A percentile compares a stretch with the other conserved stretches of the same genome.
phyloP scores from a whole-genome alignment of 108 stramenopile species.

The Aurantiochytrium sp. region DNA sequence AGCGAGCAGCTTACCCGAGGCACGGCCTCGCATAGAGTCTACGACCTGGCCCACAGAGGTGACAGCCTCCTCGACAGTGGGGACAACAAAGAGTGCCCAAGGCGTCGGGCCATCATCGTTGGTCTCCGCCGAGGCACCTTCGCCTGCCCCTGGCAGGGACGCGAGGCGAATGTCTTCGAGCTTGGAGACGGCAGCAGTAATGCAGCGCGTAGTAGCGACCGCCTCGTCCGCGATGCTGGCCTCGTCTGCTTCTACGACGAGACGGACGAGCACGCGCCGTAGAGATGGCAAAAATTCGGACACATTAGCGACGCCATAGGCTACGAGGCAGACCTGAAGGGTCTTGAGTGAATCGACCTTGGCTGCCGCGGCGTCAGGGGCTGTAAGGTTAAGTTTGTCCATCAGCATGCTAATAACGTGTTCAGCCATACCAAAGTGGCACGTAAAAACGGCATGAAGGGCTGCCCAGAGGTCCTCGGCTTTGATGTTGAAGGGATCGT shows the following conservation, averaged over 20 bases:
- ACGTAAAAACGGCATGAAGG: not conserved
- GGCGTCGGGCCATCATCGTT: not conserved
- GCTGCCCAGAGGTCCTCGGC: not conserved
- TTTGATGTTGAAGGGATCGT: constrained; percentile 11
- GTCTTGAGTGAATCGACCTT: not conserved
- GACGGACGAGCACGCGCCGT: not conserved
- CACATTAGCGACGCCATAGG: not conserved
- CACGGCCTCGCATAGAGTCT: not conserved
- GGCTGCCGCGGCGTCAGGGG: not conserved
- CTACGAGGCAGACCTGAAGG: not conserved
- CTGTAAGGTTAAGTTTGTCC: not conserved
- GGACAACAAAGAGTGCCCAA: not conserved
- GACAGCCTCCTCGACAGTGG: not conserved
- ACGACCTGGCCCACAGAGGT: not conserved
- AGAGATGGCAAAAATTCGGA: not conserved
- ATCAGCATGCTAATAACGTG: not conserved
- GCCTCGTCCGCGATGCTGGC: not conserved
- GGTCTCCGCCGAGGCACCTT: not conserved
- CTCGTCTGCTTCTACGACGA: not conserved
- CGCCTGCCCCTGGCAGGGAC: not conserved
- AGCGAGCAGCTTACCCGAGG: not conserved
- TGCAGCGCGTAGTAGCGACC: not conserved
- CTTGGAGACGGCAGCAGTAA: not conserved
- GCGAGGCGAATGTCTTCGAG: not conserved
- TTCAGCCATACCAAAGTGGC: not conserved